Base-by-base conservation (phyloP, 179 eudicot genomes). In the Nepenthes alata region DNA sequence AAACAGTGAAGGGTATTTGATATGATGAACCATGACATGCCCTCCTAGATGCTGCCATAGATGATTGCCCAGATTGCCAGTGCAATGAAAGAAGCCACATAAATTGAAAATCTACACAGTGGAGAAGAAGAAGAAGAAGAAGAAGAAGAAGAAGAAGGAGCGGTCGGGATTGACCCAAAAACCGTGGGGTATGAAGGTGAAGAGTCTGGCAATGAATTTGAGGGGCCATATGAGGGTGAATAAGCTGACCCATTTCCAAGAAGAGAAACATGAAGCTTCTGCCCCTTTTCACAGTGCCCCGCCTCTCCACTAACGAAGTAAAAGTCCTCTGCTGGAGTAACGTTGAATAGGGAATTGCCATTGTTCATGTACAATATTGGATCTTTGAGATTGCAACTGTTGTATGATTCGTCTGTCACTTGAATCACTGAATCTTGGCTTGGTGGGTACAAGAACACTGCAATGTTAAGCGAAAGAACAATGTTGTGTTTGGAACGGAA, bases 381-480 rank as follows among this genome's bases (percentile, higher is more conserved):
- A 76, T 84, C 78, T 77, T 81, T 75, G 0, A 81, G 39, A 71
- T 77, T 77, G 86, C 98, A 91, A 37, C 67, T 58, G 44, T 77
- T 78, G 80, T 74, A 86, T 0, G 89, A 69, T 39, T 66, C 57
- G 47, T 70, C 75, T 48, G 81, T 84, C 47, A 91, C 95, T 74
- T 83, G 96, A 59, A 86, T 75, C 55, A 89, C 73, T 60, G 98
- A 91, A 65, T 91, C 98, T 62, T 89, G 79, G 69, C 95, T 91
- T 71, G 96, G 98, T 44, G 96, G 96, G 81, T 84, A 91, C 62
- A 91, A 63, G 57, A 91, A 91, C 74, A 91, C 98, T 91, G 89
- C 80, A 25, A 16, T 13, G 13, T 4, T 10, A 16, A n/a, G 13
- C 7, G 37, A 41, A 16, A 53, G 2, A 50, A 6, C 8, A 14